Base-by-base conservation (phyloP, 2,329 filamentous ascomycete species). In the Talaromyces albobiverticillius region DNA sequence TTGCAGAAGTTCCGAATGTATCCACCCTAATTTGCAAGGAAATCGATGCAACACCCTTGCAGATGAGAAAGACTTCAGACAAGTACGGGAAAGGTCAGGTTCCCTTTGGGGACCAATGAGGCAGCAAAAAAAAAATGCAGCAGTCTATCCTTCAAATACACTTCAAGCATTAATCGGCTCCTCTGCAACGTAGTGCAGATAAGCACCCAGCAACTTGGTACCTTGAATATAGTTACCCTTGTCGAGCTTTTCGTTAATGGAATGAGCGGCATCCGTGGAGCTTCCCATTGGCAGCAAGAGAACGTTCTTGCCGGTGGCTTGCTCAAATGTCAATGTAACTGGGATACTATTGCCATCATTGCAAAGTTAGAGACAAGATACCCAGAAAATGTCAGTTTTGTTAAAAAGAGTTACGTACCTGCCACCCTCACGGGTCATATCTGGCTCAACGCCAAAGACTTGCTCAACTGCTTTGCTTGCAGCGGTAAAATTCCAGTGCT, bases 401-500 rank as follows among this genome's bases (percentile, higher is more conserved):
- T n/a, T n/a, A n/a, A n/a, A n/a, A n/a, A n/a, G n/a, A n/a, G n/a
- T n/a, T 13, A 72, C 81, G 71, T 76, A 87, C 85, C 85, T 89
- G 75, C 94, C 94, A 73, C 94, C 94, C 78, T 99, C 94, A 59
- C 94, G 85, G 38, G 94, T 99, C 74, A 96, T 88, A 76, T 99
- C 94, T 23, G 94, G 94, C 78, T 91, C 82, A 52, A 96, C 88
- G 51, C 89, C 89, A 83, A 91, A 99, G 34, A 99, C 94, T 60
- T 90, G 85, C 79, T 97, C 88, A 31, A 94, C 91, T n/a, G 94
- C 94, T 82, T 96, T 97, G 68, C 87, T 85, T 13, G 94, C 94
- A 23, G 93, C 93, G 26, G 85, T 83, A 77, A 97, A 99, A 82
- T 99, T 99, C 91, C 94, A 97, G 82, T 99, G 93, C 77, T 95